These are phyloP conservation scores for Tolypocladium nubicola DNA, from an alignment of 2,329 filamentous ascomycete species.

Conservation along the genomic window DNA sequence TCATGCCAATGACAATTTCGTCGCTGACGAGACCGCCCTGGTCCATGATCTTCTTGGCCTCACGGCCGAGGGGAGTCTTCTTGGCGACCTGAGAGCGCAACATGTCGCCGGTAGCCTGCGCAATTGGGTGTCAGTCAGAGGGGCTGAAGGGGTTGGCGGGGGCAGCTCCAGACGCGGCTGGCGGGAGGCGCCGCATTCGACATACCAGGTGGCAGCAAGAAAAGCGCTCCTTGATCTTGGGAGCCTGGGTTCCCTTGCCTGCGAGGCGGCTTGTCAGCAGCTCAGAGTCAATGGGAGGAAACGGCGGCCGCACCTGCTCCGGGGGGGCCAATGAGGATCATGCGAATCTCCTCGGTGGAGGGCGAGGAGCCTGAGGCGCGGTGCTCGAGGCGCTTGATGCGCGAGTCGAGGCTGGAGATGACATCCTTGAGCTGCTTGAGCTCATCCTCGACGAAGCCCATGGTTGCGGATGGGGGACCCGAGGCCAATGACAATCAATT, in stretches of 20 bases:
- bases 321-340: conserved; percentile 95
- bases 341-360: conserved; percentile 63
- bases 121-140: conserved; percentile 5
- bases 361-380: conserved; percentile 47
- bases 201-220: conserved; percentile 92
- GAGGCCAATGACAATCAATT: background rate
- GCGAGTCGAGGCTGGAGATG: conserved; percentile 72
- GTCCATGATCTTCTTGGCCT: conserved; percentile 99
- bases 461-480: conserved; percentile 35
- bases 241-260: conserved; percentile 99
- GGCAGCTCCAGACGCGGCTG: background rate
- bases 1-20: conserved; percentile 99
- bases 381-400: conserved; percentile 76
- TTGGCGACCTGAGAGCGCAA: conserved; percentile 95
- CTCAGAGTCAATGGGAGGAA: background rate
- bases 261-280: conserved; percentile 6
- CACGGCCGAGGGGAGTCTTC: conserved; percentile 86
- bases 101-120: conserved; percentile 95
- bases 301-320: conserved; percentile 66
- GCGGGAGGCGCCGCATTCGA: conserved; percentile 1
- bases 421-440: conserved; percentile 77
- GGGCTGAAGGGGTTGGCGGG: background rate
- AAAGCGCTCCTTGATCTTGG: conserved; percentile 96
- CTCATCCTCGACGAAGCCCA: conserved; percentile 82
- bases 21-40: conserved; percentile 94